Percentiles rank a stretch among this genome's conserved stretches.
These are phyloP conservation scores for Colletotrichum graminicola DNA, from an alignment of 2,329 filamentous ascomycete genomes.

Conservation along the genomic window DNA sequence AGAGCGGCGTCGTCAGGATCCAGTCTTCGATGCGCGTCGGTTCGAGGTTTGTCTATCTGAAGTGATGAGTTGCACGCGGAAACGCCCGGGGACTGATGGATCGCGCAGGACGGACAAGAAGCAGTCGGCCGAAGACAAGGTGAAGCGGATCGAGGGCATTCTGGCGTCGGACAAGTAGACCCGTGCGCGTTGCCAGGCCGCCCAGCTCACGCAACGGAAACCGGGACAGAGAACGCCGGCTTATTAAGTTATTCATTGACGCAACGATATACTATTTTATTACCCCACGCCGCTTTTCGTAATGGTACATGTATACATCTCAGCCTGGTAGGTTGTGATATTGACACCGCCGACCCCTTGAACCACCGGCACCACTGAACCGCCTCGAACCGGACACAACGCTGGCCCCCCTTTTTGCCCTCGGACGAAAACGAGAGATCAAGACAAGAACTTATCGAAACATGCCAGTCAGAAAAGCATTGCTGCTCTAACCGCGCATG, in stretches of 20 bases:
- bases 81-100: conserved; percentile 2
- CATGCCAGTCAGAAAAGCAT: neutral
- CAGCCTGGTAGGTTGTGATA: conserved; percentile 27
- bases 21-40: conserved; percentile 92
- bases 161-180: conserved; percentile 50
- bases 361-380: conserved; percentile 10
- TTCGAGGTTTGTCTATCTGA: conserved; percentile 69
- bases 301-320: conserved; percentile 34
- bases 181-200: neutral
- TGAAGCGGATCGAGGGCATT: conserved; percentile 70
- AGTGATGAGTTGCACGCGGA: neutral
- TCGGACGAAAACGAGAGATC: neutral
- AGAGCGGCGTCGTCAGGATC: conserved; percentile 81
- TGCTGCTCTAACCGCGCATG: conserved; percentile 57
- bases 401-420: neutral
- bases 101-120: conserved; percentile 80
- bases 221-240: neutral
- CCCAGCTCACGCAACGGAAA: neutral
- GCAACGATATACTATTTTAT: conserved; percentile 27
- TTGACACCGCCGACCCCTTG: conserved; percentile 28
- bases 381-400: neutral
- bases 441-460: conserved; percentile 12
- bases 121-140: conserved; percentile 85
- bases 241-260: conserved; percentile 36
- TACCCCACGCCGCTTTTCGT: conserved; percentile 12